Percentiles rank a stretch among this genome's conserved stretches.
phyloP scores from a whole-genome alignment of 2,329 filamentous ascomycete genomes.

The Albophoma yamanashiensis region DNA sequence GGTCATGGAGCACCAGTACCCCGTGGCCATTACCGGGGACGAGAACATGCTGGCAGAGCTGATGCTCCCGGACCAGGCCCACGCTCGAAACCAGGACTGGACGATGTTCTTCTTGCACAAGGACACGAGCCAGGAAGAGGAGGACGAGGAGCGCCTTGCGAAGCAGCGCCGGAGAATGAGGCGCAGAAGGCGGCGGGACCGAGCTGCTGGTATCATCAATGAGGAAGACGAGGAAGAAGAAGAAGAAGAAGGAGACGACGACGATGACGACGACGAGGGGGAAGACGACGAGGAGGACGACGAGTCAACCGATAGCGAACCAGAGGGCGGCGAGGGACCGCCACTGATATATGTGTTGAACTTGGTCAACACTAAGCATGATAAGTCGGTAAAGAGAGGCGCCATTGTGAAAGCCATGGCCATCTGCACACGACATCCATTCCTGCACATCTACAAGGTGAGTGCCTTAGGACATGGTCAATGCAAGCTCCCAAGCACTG shows the following conservation, averaged over 20 bases:
- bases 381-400: slow-evolving; percentile 84
- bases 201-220: slow-evolving; percentile 34
- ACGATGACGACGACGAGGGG: slow-evolving; percentile 32
- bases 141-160: slow-evolving; percentile 56
- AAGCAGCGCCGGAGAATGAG: slow-evolving; percentile 41
- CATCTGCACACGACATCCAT: slow-evolving; percentile 94
- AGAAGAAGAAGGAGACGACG: too few species aligned
- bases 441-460: slow-evolving; percentile 97
- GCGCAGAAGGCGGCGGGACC: slow-evolving; percentile 41
- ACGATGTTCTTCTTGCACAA: slow-evolving; percentile 99
- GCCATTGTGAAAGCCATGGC: slow-evolving; percentile 98
- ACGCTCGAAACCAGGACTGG: slow-evolving; percentile 93
- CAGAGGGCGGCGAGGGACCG: slow-evolving; percentile 68
- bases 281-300: slow-evolving; percentile 40
- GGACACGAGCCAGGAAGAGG: slow-evolving; percentile 74
- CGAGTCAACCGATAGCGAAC: slow-evolving; percentile 48
- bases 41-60: slow-evolving; percentile 97
- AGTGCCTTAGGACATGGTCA: slow-evolving; percentile 10
- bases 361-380: slow-evolving; percentile 94
- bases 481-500: background rate
- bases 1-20: slow-evolving; percentile 98
- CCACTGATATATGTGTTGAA: slow-evolving; percentile 96
- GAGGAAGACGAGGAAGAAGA: slow-evolving; percentile 28
- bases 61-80: slow-evolving; percentile 95
- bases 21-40: slow-evolving; percentile 87